Percentiles rank a stretch among this genome's conserved stretches.
phyloP scores from a whole-genome alignment of 495 filamentous ascomycete genomes.

The Aspergillus nanangensis region DNA sequence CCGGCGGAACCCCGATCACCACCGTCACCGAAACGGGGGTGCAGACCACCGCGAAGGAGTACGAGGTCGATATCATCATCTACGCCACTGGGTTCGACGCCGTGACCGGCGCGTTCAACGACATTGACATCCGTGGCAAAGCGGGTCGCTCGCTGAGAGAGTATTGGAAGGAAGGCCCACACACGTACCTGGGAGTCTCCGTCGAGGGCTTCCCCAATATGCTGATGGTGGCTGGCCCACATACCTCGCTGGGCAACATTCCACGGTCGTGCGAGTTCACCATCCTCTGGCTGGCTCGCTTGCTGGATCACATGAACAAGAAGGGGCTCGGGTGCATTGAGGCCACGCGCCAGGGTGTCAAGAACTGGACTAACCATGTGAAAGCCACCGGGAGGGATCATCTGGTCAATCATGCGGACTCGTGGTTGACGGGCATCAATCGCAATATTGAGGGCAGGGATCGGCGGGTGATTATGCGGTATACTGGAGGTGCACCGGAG shows the following conservation, averaged over 20 bases:
- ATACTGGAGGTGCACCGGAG: too few species aligned
- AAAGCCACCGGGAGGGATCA: too few species aligned
- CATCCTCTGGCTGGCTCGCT: not conserved
- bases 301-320: slow-evolving; percentile 1
- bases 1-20: slow-evolving; percentile 28
- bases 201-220: slow-evolving; percentile 28
- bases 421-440: too few species aligned
- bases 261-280: not conserved
- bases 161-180: slow-evolving; percentile 20
- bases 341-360: too few species aligned
- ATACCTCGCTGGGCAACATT: slow-evolving; percentile 21
- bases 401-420: too few species aligned
- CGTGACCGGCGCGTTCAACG: slow-evolving; percentile 26
- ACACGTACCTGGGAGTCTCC: slow-evolving; percentile 24
- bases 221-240: slow-evolving; percentile 31
- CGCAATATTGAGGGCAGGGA: too few species aligned
- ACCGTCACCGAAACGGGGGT: slow-evolving; percentile 27
- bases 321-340: too few species aligned
- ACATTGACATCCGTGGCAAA: slow-evolving; percentile 24
- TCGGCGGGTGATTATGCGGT: too few species aligned
- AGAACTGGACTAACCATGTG: too few species aligned
- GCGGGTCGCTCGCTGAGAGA: slow-evolving; percentile 16
- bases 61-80: slow-evolving; percentile 38
- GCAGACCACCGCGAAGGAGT: too few species aligned
- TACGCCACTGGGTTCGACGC: slow-evolving; percentile 33